These are phyloP conservation scores for Aspergillus pseudotamarii DNA, from an alignment of 2,329 filamentous ascomycete species.

Conservation along the genomic window DNA sequence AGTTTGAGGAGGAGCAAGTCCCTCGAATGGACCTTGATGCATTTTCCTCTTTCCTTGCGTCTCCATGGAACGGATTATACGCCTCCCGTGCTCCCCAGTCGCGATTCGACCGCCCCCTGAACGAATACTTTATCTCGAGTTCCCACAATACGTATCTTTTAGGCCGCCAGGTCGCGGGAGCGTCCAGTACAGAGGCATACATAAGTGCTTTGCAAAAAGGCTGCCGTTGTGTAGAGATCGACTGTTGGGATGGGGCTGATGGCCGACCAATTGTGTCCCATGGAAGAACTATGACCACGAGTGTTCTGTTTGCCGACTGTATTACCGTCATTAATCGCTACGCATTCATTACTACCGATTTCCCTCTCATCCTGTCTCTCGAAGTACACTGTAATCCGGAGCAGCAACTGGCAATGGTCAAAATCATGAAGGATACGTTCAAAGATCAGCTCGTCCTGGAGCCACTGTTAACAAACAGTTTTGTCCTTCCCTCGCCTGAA, in stretches of 20 bases:
- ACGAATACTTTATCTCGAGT: slow-evolving; percentile 97
- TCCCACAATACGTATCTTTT: slow-evolving; percentile 98
- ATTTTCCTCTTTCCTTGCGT: slow-evolving; percentile 77
- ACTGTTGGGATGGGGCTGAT: slow-evolving; percentile 94
- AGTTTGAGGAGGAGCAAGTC: slow-evolving; percentile 48
- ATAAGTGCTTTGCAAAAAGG: slow-evolving; percentile 84
- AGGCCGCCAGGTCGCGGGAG: slow-evolving; percentile 84
- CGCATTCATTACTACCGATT: slow-evolving; percentile 83
- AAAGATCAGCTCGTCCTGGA: slow-evolving; percentile 76
- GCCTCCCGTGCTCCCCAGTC: slow-evolving; percentile 63
- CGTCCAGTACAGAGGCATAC: slow-evolving; percentile 93
- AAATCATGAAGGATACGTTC: slow-evolving; percentile 84
- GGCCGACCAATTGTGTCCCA: slow-evolving; percentile 89
- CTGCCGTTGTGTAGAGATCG: slow-evolving; percentile 94
- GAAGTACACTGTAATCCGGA: slow-evolving; percentile 87
- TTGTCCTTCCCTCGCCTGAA: slow-evolving; percentile 79
- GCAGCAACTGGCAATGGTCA: slow-evolving; percentile 86
- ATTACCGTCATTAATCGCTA: slow-evolving; percentile 94
- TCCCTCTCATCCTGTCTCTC: slow-evolving; percentile 90
- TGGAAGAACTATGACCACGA: slow-evolving; percentile 83
- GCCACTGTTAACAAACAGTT: slow-evolving; percentile 68
- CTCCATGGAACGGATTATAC: slow-evolving; percentile 71
- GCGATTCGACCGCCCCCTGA: slow-evolving; percentile 78
- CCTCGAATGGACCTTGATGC: slow-evolving; percentile 74
- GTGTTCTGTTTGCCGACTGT: slow-evolving; percentile 87